Evolutionary conservation across 139 green algal genomes (phyloP), one percentile per base, ranked within the genome.

Genomic region (Diplosphaera chodatii): DNA sequence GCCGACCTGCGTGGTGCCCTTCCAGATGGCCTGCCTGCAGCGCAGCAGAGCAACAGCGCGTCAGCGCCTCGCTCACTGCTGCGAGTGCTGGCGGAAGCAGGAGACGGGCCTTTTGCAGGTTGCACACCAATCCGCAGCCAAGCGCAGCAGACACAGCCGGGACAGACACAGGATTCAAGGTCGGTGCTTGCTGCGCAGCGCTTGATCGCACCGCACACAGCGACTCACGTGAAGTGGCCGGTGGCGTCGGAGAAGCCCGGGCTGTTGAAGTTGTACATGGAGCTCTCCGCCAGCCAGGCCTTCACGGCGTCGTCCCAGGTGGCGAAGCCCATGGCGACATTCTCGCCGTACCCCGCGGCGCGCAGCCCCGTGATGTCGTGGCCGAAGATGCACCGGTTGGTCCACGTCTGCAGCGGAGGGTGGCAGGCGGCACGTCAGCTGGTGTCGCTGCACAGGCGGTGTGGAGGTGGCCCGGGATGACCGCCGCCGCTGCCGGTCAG

Each of bases 141-240:
- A 10, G 8, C 37, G 37, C 37, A 48, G 37, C 37, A 48, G 8
- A 48, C n/a, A n/a, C n/a, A n/a, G n/a, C n/a, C n/a, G n/a, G n/a
- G n/a, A n/a, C n/a, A n/a, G n/a, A n/a, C n/a, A n/a, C n/a, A n/a
- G n/a, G n/a, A n/a, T n/a, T n/a, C n/a, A 48, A 48, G 37, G 10
- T 48, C 37, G 37, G 37, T n/a, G n/a, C n/a, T n/a, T n/a, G n/a
- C n/a, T n/a, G n/a, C n/a, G n/a, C n/a, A n/a, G n/a, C n/a, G 10
- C 37, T 48, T 48, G 37, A 48, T n/a, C n/a, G n/a, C n/a, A n/a
- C n/a, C n/a, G n/a, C n/a, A n/a, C n/a, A n/a, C 48, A 59, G 37
- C 37, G 8, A 59, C 48, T 10, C 48, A 59, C 48, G 67, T 65
- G 32, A 72, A 72, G 41, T 72, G 67, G n/a, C 67, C 67, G 40